Percentiles rank a stretch among this genome's conserved stretches.
Evolutionary conservation across 73 alveolate species (phyloP).

Genomic region (Blepharisma japonicum): DNA sequence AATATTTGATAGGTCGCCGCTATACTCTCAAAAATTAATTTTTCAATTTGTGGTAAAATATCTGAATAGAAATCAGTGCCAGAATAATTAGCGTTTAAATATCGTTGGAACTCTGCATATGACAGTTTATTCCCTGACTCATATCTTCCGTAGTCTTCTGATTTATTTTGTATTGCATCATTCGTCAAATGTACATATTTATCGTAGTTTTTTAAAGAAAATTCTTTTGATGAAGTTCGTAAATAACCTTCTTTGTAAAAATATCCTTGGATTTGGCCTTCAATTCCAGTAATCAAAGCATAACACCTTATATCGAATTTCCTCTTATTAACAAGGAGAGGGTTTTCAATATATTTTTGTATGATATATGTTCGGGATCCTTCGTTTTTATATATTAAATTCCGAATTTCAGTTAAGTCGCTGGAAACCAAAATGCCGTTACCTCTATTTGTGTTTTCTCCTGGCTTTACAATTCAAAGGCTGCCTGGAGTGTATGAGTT

Average conservation of each 20-base stretch:
- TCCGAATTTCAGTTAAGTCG: no score
- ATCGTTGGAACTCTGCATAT: conserved; percentile 64
- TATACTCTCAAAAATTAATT: no score
- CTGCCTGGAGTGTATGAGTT: no score
- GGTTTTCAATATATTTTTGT: conserved; percentile 58
- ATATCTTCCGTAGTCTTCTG: conserved; percentile 81
- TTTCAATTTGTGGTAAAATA: no score
- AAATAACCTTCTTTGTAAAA: conserved; percentile 89
- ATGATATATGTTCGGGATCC: no score
- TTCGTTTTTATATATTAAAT: no score
- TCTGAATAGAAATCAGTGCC: no score
- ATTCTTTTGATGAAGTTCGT: conserved; percentile 81
- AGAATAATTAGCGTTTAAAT: conserved; percentile 44
- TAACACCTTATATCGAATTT: conserved; percentile 90
- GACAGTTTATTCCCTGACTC: conserved; percentile 91
- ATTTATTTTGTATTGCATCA: conserved; percentile 72
- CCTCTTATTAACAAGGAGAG: conserved; percentile 75
- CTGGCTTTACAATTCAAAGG: no score
- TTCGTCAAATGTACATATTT: conserved; percentile 77
- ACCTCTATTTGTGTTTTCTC: no score
- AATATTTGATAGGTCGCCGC: no score
- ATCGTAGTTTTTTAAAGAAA: conserved; percentile 46
- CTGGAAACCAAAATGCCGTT: no score
- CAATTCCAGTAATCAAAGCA: conserved; percentile 75
- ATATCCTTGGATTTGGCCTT: conserved; percentile 69